Conservation (phyloP, 352 stramenopile genomes). For the Globisporangium parvum region DNA sequence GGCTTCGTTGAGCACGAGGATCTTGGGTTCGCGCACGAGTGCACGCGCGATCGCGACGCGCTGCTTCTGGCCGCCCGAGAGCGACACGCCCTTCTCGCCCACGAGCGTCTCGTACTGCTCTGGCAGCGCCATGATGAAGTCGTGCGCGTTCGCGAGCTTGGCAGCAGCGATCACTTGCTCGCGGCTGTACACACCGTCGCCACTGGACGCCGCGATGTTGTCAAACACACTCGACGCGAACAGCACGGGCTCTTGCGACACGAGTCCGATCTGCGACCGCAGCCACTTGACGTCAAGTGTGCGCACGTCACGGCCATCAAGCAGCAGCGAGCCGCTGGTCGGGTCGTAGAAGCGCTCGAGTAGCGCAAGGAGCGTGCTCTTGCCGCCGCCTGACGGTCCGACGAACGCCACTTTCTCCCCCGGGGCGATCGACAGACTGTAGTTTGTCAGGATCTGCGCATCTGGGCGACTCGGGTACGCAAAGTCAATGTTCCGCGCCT, state of each 20-base stretch:
- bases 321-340: conserved; percentile 11
- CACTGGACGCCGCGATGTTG: conserved; percentile 81
- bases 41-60: conserved; percentile 29
- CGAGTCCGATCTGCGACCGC: conserved; percentile 46
- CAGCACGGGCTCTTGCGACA: conserved; percentile 84
- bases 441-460: background rate
- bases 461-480: conserved; percentile 1
- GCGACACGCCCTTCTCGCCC: conserved; percentile 29
- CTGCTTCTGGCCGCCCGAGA: conserved; percentile 36
- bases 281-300: conserved; percentile 39
- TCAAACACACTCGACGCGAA: conserved; percentile 86
- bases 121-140: conserved; percentile 79
- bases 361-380: conserved; percentile 6
- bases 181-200: background rate
- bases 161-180: conserved; percentile 14
- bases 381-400: conserved; percentile 2
- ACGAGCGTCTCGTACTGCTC: conserved; percentile 76
- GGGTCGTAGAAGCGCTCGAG: conserved; percentile 12
- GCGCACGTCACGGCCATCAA: conserved; percentile 72
- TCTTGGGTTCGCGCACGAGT: conserved; percentile 68
- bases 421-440: background rate
- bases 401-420: conserved; percentile 4
- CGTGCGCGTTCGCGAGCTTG: conserved; percentile 38
- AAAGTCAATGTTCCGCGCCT: conserved; percentile 30
- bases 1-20: conserved; percentile 52